Evolutionary conservation across 2,329 filamentous ascomycete genomes (phyloP), one percentile per base, ranked within the genome.

Genomic region (Trichoderma simmonsii): DNA sequence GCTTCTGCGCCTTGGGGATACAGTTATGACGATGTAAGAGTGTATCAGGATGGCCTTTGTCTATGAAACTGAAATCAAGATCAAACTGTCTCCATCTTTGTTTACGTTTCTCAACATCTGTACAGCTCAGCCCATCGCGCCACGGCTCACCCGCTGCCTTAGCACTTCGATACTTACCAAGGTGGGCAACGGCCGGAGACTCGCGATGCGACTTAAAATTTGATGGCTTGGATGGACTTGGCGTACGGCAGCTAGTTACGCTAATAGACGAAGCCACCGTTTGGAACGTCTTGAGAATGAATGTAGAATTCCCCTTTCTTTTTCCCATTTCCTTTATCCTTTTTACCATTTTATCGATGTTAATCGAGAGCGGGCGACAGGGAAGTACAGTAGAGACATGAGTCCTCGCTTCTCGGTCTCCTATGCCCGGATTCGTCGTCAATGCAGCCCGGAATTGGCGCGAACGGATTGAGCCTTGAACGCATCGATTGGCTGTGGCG

Each of bases 191-290:
- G 36, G 26, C 34, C 15, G 59, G 59, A n/a, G 28, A 34, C 30
- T 57, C 48, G 66, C 26, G 66, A 69, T 69, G 66, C 34, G 66
- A 60, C 56, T 48, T 69, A 51, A 60, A 60, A 60, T 60, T 60
- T 60, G 66, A 60, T 61, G 66, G 36, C 56, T 60, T 51, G 28
- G 57, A 60, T 60, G 28, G 56, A 59, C 56, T 59, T 59, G 56
- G 56, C 28, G 34, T 14, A 43, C 66, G 66, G 66, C 66, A 69
- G 66, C 66, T 51, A 61, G 57, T 12, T 21, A 11, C 66, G 66
- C 66, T 69, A 69, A 34, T 18, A 34, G 43, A 39, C 36, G 66
- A 51, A 69, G 66, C 56, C 57, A 60, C 36, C 64, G 21, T 51
- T 60, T 69, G 66, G 66, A 51, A 69, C 28, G 26, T 34, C 56